A percentile compares a stretch with the other conserved stretches of the same genome.
These are phyloP conservation scores for Mycena haematopus DNA, from an alignment of 768 basidiomycete genomes.

Conservation along the genomic window DNA sequence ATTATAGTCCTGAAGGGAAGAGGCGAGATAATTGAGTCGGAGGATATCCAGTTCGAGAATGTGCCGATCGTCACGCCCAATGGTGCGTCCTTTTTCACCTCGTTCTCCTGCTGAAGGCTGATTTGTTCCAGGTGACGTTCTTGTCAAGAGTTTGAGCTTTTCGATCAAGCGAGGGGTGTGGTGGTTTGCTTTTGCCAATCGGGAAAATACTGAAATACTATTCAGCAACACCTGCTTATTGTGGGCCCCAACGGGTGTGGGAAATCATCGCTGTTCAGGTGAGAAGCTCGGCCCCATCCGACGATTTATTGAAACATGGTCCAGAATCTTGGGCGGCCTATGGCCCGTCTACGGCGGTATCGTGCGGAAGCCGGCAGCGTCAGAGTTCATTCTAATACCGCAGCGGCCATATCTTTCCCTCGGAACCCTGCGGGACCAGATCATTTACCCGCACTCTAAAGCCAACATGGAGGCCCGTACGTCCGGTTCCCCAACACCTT, in stretches of 20 bases:
- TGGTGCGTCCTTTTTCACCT: slow-evolving; percentile 60
- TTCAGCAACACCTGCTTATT: slow-evolving; percentile 87
- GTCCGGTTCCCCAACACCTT: not conserved
- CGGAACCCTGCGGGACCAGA: slow-evolving; percentile 93
- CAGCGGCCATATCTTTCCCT: slow-evolving; percentile 95
- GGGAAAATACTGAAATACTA: slow-evolving; percentile 8
- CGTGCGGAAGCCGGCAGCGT: slow-evolving; percentile 88
- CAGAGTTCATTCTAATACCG: slow-evolving; percentile 92
- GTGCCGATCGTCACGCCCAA: slow-evolving; percentile 98
- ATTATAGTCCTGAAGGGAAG: slow-evolving; percentile 75
- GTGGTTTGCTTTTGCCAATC: slow-evolving; percentile 12
- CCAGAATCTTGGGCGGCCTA: slow-evolving; percentile 72
- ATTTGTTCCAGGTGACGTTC: slow-evolving; percentile 51
- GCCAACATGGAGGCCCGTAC: slow-evolving; percentile 78
- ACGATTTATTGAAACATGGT: not conserved
- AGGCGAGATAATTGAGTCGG: slow-evolving; percentile 81
- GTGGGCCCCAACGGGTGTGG: slow-evolving; percentile 95
- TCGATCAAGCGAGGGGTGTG: slow-evolving; percentile 84
- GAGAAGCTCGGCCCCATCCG: not conserved
- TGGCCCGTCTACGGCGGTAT: slow-evolving; percentile 79
- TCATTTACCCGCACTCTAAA: slow-evolving; percentile 92
- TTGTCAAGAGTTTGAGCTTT: slow-evolving; percentile 86
- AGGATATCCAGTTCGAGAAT: slow-evolving; percentile 89
- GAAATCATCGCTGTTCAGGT: slow-evolving; percentile 85
- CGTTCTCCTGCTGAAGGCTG: too few relatives aligned